A percentile compares a stretch with the other conserved stretches of the same genome.
These are phyloP conservation scores for Penicillium sp. DNA, from an alignment of 2,329 filamentous ascomycete genomes.

Conservation along the genomic window DNA sequence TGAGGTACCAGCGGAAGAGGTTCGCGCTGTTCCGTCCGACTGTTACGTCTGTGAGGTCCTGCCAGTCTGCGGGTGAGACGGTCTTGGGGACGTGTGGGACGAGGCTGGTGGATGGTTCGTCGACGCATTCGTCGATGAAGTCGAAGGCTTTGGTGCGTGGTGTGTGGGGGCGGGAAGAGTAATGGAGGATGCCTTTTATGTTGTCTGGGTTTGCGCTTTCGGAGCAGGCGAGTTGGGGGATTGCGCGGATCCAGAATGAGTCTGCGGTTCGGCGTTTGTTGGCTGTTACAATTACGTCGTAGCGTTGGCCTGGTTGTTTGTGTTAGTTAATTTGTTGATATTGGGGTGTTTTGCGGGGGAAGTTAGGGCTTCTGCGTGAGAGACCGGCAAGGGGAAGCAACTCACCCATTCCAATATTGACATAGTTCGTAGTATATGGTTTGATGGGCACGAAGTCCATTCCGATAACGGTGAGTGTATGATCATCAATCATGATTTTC, in stretches of 20 bases:
- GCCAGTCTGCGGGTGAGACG: constrained; percentile 18
- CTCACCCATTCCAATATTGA: constrained; percentile 49
- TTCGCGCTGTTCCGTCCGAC: constrained; percentile 11
- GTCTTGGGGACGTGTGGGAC: constrained; percentile 26
- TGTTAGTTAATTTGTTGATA: not conserved
- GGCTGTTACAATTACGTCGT: constrained; percentile 39
- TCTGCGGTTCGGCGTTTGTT: constrained; percentile 23
- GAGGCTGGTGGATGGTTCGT: constrained; percentile 30
- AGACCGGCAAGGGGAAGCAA: not conserved
- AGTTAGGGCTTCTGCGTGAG: not conserved
- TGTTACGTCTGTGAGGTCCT: constrained; percentile 19
- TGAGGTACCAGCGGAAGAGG: constrained; percentile 36
- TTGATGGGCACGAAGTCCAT: constrained; percentile 58
- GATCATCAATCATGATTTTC: constrained; percentile 52
- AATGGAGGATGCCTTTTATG: constrained; percentile 53
- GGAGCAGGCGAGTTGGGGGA: constrained; percentile 46
- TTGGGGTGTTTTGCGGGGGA: not conserved
- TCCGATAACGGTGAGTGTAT: constrained; percentile 58
- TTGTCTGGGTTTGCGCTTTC: constrained; percentile 43
- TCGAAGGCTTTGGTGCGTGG: constrained; percentile 22
- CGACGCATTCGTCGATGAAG: constrained; percentile 27
- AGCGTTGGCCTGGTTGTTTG: constrained; percentile 35
- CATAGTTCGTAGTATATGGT: constrained; percentile 52
- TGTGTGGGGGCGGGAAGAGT: constrained; percentile 19
- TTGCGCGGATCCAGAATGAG: constrained; percentile 46